Conservation (phyloP, 2,329 filamentous ascomycete species). For the Fusarium heterosporum region DNA sequence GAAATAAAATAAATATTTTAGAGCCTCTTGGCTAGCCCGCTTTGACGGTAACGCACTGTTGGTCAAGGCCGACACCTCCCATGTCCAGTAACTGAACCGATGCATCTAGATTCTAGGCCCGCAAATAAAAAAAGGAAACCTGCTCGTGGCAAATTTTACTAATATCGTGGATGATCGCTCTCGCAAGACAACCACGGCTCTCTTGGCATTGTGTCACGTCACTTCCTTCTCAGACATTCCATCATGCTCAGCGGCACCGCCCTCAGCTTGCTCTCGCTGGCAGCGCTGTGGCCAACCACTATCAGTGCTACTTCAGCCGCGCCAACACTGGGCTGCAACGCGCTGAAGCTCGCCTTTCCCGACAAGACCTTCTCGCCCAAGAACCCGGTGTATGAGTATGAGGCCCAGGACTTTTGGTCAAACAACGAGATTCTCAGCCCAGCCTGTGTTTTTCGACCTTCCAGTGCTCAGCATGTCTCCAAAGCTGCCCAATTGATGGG, state of each 20-base stretch:
- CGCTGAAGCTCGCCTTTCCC: constrained; percentile 8
- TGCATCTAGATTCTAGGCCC: background rate
- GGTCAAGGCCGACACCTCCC: background rate
- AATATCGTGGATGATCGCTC: background rate
- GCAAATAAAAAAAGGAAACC: background rate
- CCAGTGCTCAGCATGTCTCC: constrained; percentile 8
- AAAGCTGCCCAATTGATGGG: background rate
- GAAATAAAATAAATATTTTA: background rate
- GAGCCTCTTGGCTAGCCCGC: background rate
- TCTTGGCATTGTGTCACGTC: background rate
- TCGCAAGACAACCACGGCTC: background rate
- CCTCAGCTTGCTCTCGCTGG: constrained; percentile 4
- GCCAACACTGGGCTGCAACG: constrained; percentile 6
- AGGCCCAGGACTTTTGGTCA: constrained; percentile 31
- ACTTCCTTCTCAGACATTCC: background rate
- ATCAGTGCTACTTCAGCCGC: background rate
- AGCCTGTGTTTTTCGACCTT: constrained; percentile 28
- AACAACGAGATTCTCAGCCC: constrained; percentile 26
- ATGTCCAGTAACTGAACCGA: constrained; percentile 7
- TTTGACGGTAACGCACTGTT: background rate
- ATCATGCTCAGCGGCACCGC: constrained; percentile 6
- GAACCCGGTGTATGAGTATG: constrained; percentile 17
- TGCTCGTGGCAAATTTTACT: background rate
- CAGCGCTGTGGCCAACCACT: constrained; percentile 3
- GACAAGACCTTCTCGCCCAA: constrained; percentile 9